Evolutionary conservation across 371 early-diverging fungal species (phyloP).

Genomic region (Actinomortierella wolfii): DNA sequence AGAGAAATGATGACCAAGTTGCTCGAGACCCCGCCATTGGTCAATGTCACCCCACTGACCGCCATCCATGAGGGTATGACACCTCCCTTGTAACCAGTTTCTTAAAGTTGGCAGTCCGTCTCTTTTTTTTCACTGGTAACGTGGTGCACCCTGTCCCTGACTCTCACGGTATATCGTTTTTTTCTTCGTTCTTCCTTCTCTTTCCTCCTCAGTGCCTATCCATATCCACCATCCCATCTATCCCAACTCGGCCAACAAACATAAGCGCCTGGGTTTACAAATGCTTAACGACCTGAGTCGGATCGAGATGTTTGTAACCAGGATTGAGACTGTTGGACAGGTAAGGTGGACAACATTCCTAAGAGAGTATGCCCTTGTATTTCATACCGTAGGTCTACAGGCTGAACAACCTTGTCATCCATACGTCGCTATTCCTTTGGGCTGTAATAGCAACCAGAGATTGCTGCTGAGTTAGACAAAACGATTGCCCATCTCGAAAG

Average conservation of each 20-base stretch:
- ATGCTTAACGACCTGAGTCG: slow-evolving; percentile 44
- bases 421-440: no score
- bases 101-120: neutral
- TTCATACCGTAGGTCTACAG: no score
- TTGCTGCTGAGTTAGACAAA: slow-evolving; percentile 16
- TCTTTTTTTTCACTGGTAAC: neutral
- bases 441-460: slow-evolving; percentile 42
- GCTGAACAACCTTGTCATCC: no score
- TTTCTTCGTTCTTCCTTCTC: neutral
- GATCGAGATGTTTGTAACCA: slow-evolving; percentile 38
- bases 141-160: neutral
- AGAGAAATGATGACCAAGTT: slow-evolving; percentile 11
- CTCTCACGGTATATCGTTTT: neutral
- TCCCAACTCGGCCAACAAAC: slow-evolving; percentile 42
- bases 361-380: no score
- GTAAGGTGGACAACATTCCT: no score
- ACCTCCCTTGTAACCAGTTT: neutral
- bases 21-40: slow-evolving; percentile 35
- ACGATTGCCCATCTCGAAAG: slow-evolving; percentile 36
- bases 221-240: slow-evolving; percentile 41
- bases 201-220: slow-evolving; percentile 23
- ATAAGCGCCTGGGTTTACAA: slow-evolving; percentile 40
- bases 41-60: slow-evolving; percentile 33
- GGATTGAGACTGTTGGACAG: slow-evolving; percentile 35
- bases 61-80: slow-evolving; percentile 38